Evolutionary conservation across 805 yeast genomes (phyloP), one percentile per base, ranked within the genome.

Genomic region (Pachysolen tannophilus): DNA sequence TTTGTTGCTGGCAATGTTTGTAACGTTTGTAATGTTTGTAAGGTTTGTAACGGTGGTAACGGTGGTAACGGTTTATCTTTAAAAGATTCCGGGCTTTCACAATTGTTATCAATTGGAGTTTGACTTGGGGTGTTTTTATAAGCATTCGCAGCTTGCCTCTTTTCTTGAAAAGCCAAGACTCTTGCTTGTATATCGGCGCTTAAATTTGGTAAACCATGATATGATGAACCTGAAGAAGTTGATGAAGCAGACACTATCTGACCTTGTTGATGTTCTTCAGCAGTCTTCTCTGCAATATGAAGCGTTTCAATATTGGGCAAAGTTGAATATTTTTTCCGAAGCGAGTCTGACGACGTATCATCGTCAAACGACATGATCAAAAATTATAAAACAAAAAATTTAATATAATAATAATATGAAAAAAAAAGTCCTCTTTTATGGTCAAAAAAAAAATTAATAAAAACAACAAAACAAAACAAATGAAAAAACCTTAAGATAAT

Each of bases 141-240:
- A 6, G 62, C 50, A 27, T 65, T 46, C 33, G 62, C 60, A 32
- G 61, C 59, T 39, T 75, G 78, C 45, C 96, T 71, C 49, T 81
- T 77, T 43, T 84, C 86, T 55, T 87, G 96, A 48, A 88, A 83
- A 0, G 95, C 95, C 54, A 82, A 61, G 25, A 88, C 69, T 43
- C 92, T 67, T 1, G 95, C 96, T 55, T 87, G 96, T 27, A 86
- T 72, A 43, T 83, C 90, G 8, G 92, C 79, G 47, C 71, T 77
- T 33, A 80, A 62, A 35, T 58, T 63, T 10, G 61, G 56, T 23
- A 65, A 52, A 24, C 42, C 47, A 28, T 48, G 53, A 35, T 52
- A 53, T 2, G 50, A 16, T 10, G 46, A 35, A 11, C 29, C 20
- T 6, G 32, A 21, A 4, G 34, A 26, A 4, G 35, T 15, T 17